Evolutionary conservation across 495 filamentous ascomycete genomes (phyloP).

Genomic region (Evansstolkia leycettana): DNA sequence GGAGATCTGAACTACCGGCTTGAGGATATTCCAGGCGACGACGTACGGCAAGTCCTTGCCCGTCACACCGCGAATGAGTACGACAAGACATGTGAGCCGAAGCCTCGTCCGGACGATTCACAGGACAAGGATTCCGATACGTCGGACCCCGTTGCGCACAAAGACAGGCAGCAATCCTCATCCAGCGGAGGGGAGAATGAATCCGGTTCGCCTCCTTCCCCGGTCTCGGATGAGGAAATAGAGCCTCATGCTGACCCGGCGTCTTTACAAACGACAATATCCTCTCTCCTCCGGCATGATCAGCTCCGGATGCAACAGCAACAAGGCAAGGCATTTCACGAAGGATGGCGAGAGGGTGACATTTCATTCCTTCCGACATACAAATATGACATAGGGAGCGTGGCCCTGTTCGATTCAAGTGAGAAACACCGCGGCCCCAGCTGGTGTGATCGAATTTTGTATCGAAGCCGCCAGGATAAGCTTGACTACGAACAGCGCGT

Average conservation of each 20-base stretch:
- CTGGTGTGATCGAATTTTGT: slow-evolving; percentile 98
- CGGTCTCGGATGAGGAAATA: slow-evolving; percentile 21
- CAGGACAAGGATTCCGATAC: too few relatives aligned
- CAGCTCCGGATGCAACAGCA: slow-evolving; percentile 68
- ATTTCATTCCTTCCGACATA: slow-evolving; percentile 89
- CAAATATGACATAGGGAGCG: slow-evolving; percentile 92
- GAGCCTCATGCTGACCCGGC: slow-evolving; percentile 44
- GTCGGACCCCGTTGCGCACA: slow-evolving; percentile 2
- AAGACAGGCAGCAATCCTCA: slow-evolving; percentile 5
- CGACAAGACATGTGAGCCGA: slow-evolving; percentile 26
- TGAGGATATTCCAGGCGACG: slow-evolving; percentile 76
- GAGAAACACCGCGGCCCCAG: slow-evolving; percentile 87
- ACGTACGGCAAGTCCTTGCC: slow-evolving; percentile 75
- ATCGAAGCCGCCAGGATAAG: slow-evolving; percentile 58
- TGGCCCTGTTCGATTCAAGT: slow-evolving; percentile 85
- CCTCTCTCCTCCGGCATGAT: slow-evolving; percentile 80
- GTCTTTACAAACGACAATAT: slow-evolving; percentile 71
- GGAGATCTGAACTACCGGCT: slow-evolving; percentile 95
- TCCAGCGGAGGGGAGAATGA: not conserved
- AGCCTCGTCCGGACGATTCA: slow-evolving; percentile 21
- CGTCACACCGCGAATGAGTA: slow-evolving; percentile 74
- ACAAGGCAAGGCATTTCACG: slow-evolving; percentile 65
- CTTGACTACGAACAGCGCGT: slow-evolving; percentile 56
- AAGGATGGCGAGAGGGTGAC: slow-evolving; percentile 82
- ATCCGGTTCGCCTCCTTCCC: slow-evolving; percentile 1